Conservation (phyloP, 2,329 filamentous ascomycete genomes). For the Alternaria gansuensis region DNA sequence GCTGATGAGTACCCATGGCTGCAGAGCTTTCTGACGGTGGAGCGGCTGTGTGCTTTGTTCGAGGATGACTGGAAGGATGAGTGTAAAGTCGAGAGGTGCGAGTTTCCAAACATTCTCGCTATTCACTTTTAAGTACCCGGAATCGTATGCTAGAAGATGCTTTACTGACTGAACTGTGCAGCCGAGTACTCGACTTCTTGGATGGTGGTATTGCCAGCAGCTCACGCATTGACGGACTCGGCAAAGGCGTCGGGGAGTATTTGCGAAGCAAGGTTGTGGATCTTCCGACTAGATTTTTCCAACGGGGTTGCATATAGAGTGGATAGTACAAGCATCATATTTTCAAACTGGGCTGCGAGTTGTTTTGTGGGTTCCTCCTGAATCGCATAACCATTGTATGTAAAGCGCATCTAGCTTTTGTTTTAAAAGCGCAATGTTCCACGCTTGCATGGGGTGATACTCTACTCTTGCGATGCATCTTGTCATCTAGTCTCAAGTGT, state of each 20-base stretch:
- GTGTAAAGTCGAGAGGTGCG: constrained; percentile 7
- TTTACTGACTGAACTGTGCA: too few species aligned
- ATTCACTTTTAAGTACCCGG: constrained; percentile 5
- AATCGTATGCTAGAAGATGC: neutral
- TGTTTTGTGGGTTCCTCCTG: too few species aligned
- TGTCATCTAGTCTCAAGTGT: too few species aligned
- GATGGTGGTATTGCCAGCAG: neutral
- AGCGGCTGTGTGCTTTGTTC: neutral
- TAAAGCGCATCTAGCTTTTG: too few species aligned
- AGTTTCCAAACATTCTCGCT: constrained; percentile 9
- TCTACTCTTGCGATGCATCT: too few species aligned
- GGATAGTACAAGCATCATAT: too few species aligned
- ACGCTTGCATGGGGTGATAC: too few species aligned
- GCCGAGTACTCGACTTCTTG: neutral
- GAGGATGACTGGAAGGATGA: constrained; percentile 9
- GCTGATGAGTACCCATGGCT: constrained; percentile 28
- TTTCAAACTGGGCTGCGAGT: too few species aligned
- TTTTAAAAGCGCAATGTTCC: too few species aligned
- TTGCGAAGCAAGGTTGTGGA: neutral
- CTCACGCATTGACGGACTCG: neutral
- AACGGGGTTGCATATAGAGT: too few species aligned
- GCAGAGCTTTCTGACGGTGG: constrained; percentile 18
- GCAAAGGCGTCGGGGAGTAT: neutral
- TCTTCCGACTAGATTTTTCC: too few species aligned
- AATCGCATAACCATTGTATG: too few species aligned